phyloP scores from a whole-genome alignment of 345 rosid species.

The Aquilaria yunnanensis region DNA sequence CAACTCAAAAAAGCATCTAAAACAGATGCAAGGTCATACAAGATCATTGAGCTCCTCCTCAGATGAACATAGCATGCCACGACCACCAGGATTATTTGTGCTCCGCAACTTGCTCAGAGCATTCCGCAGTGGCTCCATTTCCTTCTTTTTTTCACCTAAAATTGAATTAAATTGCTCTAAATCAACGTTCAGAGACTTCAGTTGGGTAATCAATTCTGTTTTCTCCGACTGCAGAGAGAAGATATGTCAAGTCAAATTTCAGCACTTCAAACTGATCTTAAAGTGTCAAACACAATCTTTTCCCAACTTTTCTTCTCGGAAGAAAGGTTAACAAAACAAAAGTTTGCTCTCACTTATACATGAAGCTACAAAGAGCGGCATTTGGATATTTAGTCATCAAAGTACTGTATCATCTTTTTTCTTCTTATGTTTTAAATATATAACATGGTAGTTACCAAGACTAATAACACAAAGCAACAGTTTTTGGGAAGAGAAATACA shows the following conservation, averaged over 20 bases:
- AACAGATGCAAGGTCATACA: conserved; percentile 34
- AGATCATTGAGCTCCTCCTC: conserved; percentile 76
- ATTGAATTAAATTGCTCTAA: conserved; percentile 35
- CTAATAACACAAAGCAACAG: too few species aligned
- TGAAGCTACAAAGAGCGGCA: neutral
- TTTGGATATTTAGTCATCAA: neutral
- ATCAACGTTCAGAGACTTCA: conserved; percentile 31
- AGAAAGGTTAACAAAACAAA: neutral
- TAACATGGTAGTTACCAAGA: too few species aligned
- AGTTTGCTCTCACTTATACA: too few species aligned
- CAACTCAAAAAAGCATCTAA: neutral
- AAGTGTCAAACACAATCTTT: too few species aligned
- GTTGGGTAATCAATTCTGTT: conserved; percentile 30
- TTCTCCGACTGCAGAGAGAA: conserved; percentile 30
- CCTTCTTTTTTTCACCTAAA: conserved; percentile 62
- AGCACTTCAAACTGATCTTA: too few species aligned
- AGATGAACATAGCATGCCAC: conserved; percentile 72
- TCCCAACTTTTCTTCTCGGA: neutral
- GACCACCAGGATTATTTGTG: conserved; percentile 34
- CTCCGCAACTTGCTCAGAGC: conserved; percentile 74
- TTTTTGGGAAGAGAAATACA: too few species aligned
- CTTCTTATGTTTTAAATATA: too few species aligned
- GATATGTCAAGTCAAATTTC: neutral
- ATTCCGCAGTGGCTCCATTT: conserved; percentile 81
- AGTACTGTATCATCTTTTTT: neutral